Evolutionary conservation across 169 alveolate species (phyloP), one percentile per base, ranked within the genome.

Genomic region (Theileria annulata): DNA sequence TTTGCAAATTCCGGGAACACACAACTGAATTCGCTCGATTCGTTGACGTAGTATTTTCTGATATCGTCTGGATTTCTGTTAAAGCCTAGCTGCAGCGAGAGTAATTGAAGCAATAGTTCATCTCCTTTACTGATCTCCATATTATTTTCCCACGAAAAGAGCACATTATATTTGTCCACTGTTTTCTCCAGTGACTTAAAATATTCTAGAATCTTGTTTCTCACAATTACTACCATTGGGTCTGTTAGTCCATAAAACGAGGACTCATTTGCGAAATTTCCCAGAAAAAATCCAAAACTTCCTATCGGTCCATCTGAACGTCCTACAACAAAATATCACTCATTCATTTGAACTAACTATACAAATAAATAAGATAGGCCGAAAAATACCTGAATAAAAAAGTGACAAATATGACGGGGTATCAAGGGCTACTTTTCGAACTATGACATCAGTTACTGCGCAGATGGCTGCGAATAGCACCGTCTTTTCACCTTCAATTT

Each of bases 171-270:
- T 12, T 73, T 72, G 23, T 77, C 84, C 54, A 80, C 64, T 66
- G 67, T 80, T 21, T 75, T 70, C 27, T 78, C 75, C 28, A 83
- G 75, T 15, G 92, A 88, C 70, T 88, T 70, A 69, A 88, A 88
- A 67, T 88, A 88, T 30, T 88, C 93, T 69, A 88, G 75, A 6
- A 88, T 58, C 80, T 85, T 85, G 5, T 86, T 79, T 31, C 93
- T 77, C 30, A 79, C 77, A 51, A 75, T 71, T 25, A 88, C 90
- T 37, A 86, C 74, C 72, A 72, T 28, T 19, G 93, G 93, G 67
- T 88, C 92, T 15, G 91, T 78, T 58, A 79, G 79, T 54, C 87
- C 42, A 71, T 85, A 87, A 71, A 70, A 88, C 62, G 87, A 87
- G 19, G 88, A 79, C 56, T 85, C 91, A 47, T 68, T 56, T 23